Evolutionary conservation across 73 alveolate species (phyloP), one percentile per base, ranked within the genome.

Genomic region (Symbiodinium natans): DNA sequence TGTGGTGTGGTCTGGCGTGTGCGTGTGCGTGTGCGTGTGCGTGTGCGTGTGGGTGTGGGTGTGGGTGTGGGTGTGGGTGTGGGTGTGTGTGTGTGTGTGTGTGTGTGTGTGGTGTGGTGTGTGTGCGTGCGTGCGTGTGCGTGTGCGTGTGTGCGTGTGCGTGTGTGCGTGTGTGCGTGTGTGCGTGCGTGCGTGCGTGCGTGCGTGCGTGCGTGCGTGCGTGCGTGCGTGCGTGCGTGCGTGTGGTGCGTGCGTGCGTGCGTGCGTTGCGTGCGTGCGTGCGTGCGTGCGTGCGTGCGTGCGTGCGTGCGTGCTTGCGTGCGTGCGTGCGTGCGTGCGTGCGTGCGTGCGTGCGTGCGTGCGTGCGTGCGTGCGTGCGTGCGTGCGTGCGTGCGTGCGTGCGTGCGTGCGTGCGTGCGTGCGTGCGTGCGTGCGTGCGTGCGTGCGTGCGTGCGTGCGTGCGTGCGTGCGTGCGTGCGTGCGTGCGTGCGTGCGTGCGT

Each of bases 281-380:
- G 74, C 21, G 74, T 21, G 74, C 21, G 74, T 54, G 74, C 74
- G 74, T 54, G 74, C 21, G 74, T 21, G 74, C 21, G 74, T 54
- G 74, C 74, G n/a, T n/a, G n/a, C n/a, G n/a, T n/a, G n/a, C n/a
- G n/a, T n/a, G n/a, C n/a, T n/a, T n/a, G n/a, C n/a, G n/a, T n/a
- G n/a, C n/a, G n/a, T n/a, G n/a, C n/a, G n/a, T n/a, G n/a, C n/a
- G n/a, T n/a, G 74, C 21, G 74, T 54, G 74, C 74, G 74, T 54
- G 74, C 74, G 21, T 21, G 74, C 74, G 74, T 54, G 74, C 74
- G 74, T 54, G 74, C 74, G 74, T 54, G 74, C 74, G 74, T 54
- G 74, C 74, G 74, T 54, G 74, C 74, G 74, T 54, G 74, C 74
- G 74, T 54, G 74, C 74, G 74, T 54, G 74, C 74, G 74, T 54